A percentile compares a stretch with the other conserved stretches of the same genome.
phyloP scores from a whole-genome alignment of 371 early-diverging fungal genomes.

The Lichtheimia hyalospora region DNA sequence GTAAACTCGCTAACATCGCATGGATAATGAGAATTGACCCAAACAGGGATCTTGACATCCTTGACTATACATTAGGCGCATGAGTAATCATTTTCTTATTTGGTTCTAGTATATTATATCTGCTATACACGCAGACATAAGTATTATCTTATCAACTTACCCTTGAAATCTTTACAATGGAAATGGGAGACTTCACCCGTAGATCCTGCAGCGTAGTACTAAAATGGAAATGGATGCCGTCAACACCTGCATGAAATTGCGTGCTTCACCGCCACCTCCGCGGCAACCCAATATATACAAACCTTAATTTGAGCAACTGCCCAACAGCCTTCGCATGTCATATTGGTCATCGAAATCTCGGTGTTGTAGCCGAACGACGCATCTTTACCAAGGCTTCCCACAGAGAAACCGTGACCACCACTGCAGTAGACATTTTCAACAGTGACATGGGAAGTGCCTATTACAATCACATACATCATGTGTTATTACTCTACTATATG shows the following conservation, averaged over 20 bases:
- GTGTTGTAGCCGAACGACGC: conserved; percentile 4
- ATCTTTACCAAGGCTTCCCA: conserved; percentile 14
- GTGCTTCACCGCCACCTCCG: neutral
- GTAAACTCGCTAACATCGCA: conserved; percentile 8
- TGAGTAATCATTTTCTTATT: no score
- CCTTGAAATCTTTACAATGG: conserved; percentile 3
- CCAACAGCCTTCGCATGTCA: conserved; percentile 15
- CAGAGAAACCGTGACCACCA: conserved; percentile 14
- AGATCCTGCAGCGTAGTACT: conserved; percentile 13
- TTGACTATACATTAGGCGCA: neutral
- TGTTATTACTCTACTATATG: no score
- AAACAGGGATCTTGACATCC: conserved; percentile 8
- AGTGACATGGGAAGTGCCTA: conserved; percentile 2
- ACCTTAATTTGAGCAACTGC: conserved; percentile 16
- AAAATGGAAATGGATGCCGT: no score
- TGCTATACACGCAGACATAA: no score
- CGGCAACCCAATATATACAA: neutral
- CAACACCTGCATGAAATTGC: conserved; percentile 8
- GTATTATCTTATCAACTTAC: neutral
- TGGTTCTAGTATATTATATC: no score
- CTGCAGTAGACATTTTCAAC: conserved; percentile 12
- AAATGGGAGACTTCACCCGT: conserved; percentile 7
- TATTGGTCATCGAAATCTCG: conserved; percentile 11
- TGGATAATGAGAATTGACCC: conserved; percentile 15
- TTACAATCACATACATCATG: no score